phyloP scores from a whole-genome alignment of 495 filamentous ascomycete genomes.

The Annulohypoxylon bovei region DNA sequence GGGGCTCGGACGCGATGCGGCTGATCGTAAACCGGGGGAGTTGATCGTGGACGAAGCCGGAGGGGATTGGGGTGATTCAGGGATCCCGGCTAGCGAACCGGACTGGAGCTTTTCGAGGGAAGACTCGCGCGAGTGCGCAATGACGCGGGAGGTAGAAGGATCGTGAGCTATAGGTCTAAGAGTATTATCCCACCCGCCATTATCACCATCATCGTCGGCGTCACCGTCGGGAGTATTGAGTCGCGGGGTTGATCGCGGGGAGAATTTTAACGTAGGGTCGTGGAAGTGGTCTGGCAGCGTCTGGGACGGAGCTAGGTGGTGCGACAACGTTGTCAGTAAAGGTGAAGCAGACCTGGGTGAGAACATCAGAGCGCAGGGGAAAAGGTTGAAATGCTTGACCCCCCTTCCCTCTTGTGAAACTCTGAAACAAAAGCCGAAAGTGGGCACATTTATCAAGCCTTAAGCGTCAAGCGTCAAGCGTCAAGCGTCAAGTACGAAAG shows the following conservation, averaged over 20 bases:
- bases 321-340: slow-evolving; percentile 42
- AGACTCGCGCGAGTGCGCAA: slow-evolving; percentile 60
- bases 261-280: slow-evolving; percentile 55
- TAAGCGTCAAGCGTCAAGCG: not conserved
- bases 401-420: slow-evolving; percentile 39
- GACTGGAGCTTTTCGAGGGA: slow-evolving; percentile 64
- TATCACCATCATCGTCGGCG: slow-evolving; percentile 46
- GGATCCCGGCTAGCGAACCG: slow-evolving; percentile 55
- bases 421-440: slow-evolving; percentile 36
- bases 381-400: slow-evolving; percentile 18
- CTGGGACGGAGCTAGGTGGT: slow-evolving; percentile 60
- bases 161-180: slow-evolving; percentile 53
- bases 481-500: not conserved
- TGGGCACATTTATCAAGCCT: slow-evolving; percentile 32
- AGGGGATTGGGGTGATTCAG: slow-evolving; percentile 44
- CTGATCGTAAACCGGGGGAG: slow-evolving; percentile 49
- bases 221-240: slow-evolving; percentile 56
- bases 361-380: slow-evolving; percentile 25
- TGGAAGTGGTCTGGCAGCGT: slow-evolving; percentile 59
- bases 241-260: slow-evolving; percentile 53
- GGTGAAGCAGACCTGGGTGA: slow-evolving; percentile 13
- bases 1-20: slow-evolving; percentile 54
- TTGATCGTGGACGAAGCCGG: slow-evolving; percentile 38
- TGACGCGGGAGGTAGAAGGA: slow-evolving; percentile 44
- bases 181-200: slow-evolving; percentile 54